Evolutionary conservation across 2,329 filamentous ascomycete species (phyloP).

Genomic region (Aspergillus sp.): DNA sequence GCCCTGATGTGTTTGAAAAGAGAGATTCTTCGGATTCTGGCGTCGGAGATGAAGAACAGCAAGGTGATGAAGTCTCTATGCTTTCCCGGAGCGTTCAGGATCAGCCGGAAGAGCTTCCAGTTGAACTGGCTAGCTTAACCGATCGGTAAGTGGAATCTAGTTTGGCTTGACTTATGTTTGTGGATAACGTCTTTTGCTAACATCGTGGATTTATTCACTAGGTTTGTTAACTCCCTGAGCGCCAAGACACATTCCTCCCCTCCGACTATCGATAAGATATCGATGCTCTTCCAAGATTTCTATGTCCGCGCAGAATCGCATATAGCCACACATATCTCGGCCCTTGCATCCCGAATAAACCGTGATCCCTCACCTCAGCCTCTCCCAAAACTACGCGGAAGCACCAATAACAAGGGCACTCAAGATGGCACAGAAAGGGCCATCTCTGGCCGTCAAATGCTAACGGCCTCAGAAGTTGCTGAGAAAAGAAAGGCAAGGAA

Average conservation of each 20-base stretch:
- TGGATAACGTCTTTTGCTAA: not conserved
- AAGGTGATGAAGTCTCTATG: slow-evolving; percentile 29
- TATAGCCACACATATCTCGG: slow-evolving; percentile 80
- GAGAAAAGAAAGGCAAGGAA: slow-evolving; percentile 74
- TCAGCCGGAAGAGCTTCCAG: slow-evolving; percentile 83
- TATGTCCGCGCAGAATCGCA: slow-evolving; percentile 76
- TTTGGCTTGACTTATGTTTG: not conserved
- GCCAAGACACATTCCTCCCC: slow-evolving; percentile 83
- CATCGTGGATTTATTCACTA: slow-evolving; percentile 30
- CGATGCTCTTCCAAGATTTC: slow-evolving; percentile 90
- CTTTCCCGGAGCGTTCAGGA: slow-evolving; percentile 47
- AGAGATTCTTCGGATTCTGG: slow-evolving; percentile 27
- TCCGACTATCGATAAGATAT: slow-evolving; percentile 74
- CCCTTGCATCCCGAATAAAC: slow-evolving; percentile 68
- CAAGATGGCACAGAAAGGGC: slow-evolving; percentile 25
- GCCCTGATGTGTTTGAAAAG: slow-evolving; percentile 43
- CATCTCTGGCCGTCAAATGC: slow-evolving; percentile 72
- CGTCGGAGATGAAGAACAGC: slow-evolving; percentile 22
- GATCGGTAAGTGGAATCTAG: slow-evolving; percentile 61
- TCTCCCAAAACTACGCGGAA: slow-evolving; percentile 54
- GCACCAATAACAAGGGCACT: slow-evolving; percentile 41
- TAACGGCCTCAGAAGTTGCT: slow-evolving; percentile 79
- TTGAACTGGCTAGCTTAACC: slow-evolving; percentile 84
- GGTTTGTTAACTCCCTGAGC: slow-evolving; percentile 85
- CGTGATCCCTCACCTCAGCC: slow-evolving; percentile 59